These are phyloP conservation scores for Alternaria dauci DNA, from an alignment of 2,329 filamentous ascomycete species.

Conservation along the genomic window DNA sequence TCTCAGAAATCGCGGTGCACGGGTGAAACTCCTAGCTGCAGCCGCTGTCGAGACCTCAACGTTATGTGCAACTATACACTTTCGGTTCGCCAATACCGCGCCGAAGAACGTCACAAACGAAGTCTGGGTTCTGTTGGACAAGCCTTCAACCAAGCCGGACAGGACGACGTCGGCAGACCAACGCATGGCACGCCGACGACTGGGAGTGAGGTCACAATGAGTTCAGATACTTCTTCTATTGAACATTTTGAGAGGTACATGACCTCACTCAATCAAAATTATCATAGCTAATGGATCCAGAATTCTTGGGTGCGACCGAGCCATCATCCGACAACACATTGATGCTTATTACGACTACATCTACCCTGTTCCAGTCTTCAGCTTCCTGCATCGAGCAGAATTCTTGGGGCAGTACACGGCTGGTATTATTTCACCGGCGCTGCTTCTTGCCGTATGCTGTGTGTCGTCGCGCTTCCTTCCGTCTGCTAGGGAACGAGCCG, in stretches of 20 bases:
- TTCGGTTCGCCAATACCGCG: slow-evolving; percentile 15
- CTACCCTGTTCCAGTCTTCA: slow-evolving; percentile 14
- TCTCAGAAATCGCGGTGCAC: slow-evolving; percentile 11
- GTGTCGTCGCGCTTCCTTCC: slow-evolving; percentile 12
- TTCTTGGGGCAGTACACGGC: slow-evolving; percentile 6
- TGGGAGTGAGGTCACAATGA: background rate
- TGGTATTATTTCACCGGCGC: background rate
- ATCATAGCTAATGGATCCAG: background rate
- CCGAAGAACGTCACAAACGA: background rate
- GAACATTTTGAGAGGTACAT: background rate
- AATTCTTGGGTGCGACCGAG: slow-evolving; percentile 10
- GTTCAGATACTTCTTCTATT: background rate
- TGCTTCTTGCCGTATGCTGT: slow-evolving; percentile 17
- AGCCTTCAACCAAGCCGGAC: background rate
- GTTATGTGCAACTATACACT: slow-evolving; percentile 13
- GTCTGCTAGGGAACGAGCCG: background rate
- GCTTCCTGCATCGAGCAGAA: slow-evolving; percentile 20
- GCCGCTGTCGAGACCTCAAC: slow-evolving; percentile 7
- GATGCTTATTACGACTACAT: slow-evolving; percentile 20
- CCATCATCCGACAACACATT: slow-evolving; percentile 10
- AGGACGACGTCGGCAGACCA: background rate
- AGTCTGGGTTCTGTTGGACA: background rate
- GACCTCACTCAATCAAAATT: background rate
- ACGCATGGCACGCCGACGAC: background rate
- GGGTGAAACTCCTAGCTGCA: slow-evolving; percentile 6